Evolutionary conservation across 2,329 filamentous ascomycete genomes (phyloP).

Genomic region (Lanzia echinophila): DNA sequence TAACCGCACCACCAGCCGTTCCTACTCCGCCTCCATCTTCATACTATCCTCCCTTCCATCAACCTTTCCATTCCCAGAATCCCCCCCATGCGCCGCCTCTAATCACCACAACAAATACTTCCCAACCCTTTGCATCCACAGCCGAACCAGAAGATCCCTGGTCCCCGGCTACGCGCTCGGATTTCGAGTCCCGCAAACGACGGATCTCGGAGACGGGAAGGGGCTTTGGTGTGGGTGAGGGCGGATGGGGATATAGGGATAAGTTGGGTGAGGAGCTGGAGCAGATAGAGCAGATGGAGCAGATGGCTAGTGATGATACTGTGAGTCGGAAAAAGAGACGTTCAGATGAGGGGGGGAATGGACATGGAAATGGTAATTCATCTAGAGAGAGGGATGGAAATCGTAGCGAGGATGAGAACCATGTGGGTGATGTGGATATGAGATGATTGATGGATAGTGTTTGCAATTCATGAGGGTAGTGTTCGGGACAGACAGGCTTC

Average conservation of each 20-base stretch:
- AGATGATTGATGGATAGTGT: too few species aligned
- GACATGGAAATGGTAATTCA: too few species aligned
- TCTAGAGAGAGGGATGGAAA: too few species aligned
- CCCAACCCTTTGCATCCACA: neutral
- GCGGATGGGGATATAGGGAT: neutral
- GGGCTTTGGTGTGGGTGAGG: neutral
- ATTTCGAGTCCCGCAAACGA: neutral
- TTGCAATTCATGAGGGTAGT: too few species aligned
- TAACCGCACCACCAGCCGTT: neutral
- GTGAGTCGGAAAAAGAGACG: neutral
- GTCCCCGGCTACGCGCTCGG: neutral
- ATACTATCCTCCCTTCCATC: neutral
- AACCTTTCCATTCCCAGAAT: neutral
- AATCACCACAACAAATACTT: neutral
- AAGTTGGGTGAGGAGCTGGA: slow-evolving; percentile 6
- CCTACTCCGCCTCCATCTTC: slow-evolving; percentile 1
- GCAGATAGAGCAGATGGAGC: slow-evolving; percentile 1
- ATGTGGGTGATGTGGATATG: too few species aligned
- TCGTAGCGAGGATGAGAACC: too few species aligned
- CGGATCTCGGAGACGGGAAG: neutral
- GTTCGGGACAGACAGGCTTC: too few species aligned
- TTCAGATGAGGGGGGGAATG: too few species aligned
- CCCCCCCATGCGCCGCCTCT: neutral
- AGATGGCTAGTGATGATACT: neutral
- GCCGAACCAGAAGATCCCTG: neutral